These are phyloP conservation scores for Shiraia sp. DNA, from an alignment of 2,329 filamentous ascomycete species.

Conservation along the genomic window DNA sequence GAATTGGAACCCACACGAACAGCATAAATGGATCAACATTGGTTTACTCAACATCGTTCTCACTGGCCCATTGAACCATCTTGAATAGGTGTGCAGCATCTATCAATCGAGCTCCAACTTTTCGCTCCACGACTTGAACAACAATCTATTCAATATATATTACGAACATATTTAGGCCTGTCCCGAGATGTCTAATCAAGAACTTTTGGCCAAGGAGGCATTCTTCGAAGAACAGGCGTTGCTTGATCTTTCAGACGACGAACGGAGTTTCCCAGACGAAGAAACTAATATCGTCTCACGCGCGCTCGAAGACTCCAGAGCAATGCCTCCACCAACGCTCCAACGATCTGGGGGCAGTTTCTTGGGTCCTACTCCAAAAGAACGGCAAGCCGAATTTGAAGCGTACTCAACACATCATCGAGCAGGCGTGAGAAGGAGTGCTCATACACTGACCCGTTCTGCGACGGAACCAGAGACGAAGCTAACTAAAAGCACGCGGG, in stretches of 20 bases:
- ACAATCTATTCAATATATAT: no score
- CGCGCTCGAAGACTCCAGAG: conserved; percentile 25
- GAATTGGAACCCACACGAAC: not conserved
- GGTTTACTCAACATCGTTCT: not conserved
- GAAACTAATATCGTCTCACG: conserved; percentile 17
- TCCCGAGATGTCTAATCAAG: conserved; percentile 24
- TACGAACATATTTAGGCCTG: no score
- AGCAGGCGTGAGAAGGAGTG: conserved; percentile 8
- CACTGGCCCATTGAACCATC: conserved; percentile 1
- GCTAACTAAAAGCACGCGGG: conserved; percentile 17
- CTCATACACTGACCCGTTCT: conserved; percentile 14
- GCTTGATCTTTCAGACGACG: conserved; percentile 35
- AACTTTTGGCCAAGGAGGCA: conserved; percentile 29
- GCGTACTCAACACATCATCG: conserved; percentile 22
- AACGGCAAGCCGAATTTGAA: conserved; percentile 31
- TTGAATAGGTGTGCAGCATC: not conserved
- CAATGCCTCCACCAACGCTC: conserved; percentile 21
- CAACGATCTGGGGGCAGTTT: conserved; percentile 29
- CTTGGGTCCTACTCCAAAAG: conserved; percentile 35
- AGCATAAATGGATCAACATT: conserved; percentile 6
- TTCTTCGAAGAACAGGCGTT: conserved; percentile 37
- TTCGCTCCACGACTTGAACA: no score
- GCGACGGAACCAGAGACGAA: conserved; percentile 22
- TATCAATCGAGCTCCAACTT: no score
- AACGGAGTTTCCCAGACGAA: conserved; percentile 18